Base-by-base conservation (phyloP, 2,329 filamentous ascomycete genomes). In the Diplodia intermedia region DNA sequence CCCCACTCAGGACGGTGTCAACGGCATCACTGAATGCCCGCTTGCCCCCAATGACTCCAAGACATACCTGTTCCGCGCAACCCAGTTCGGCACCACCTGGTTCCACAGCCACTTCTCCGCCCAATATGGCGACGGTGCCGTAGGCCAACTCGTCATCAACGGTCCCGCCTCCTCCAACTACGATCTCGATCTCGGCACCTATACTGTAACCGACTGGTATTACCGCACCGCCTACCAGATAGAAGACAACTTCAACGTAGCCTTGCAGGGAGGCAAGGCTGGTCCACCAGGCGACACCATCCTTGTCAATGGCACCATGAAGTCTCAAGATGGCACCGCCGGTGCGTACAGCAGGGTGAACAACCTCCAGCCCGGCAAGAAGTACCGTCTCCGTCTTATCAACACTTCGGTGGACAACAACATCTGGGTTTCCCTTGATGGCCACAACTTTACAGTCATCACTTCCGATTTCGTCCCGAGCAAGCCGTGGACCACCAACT, bases 131-230 rank as follows among this genome's bases (percentile, higher is more conserved):
- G 78, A 81, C 29, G 80, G 80, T n/a, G 71, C 79, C n/a, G 70
- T 77, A 1, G 81, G 81, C 2, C 74, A 77, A 4, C 72, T 82
- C 4, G 68, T 80, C 56, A 80, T 81, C 69, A 76, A 81, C 60
- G 79, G 79, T 8, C 79, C 79, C 53, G 75, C 78, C 23, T 76
- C 74, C 5, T 74, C 76, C 8, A 79, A 80, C 70, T 82, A 80
- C 57, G 87, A 91, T 69, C 79, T 84, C 56, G 89, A 91, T 71
- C 72, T 89, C 0, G 89, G 89, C 0, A 77, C 83, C 6, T 72
- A 89, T 8, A 79, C 86, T 40, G 72, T 90, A 15, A 83, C 81
- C 23, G 89, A 91, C 72, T 91, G 88, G 88, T 88, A 88, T 73
- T 86, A 74, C 53, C 29, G 70, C 70, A 75, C 65, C 71, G 72